Base-by-base conservation (phyloP, 2,329 filamentous ascomycete species). In the Neurospora sp. region DNA sequence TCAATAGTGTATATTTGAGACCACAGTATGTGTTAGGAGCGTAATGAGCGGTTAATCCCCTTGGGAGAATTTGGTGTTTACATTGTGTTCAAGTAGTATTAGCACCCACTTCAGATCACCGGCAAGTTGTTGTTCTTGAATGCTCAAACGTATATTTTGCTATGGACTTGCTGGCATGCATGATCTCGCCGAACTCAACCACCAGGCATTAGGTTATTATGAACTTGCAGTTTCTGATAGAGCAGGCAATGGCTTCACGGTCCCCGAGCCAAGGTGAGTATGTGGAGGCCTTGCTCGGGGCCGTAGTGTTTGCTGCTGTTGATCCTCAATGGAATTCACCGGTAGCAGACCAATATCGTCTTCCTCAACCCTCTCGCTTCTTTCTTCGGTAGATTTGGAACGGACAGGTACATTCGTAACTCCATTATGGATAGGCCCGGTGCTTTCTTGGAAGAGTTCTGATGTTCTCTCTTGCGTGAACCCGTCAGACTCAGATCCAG, bases 161-260 rank as follows among this genome's bases (percentile, higher is more conserved):
- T 68, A 68, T 46, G 15, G 23, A 36, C 28, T 62, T 15, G 52
- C 13, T 62, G 15, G 3, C 52, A 36, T 62, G 52, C 23, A 62
- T 36, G 15, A 36, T 62, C 15, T 5, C 3, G 52, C 7, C 10
- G 7, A 62, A 62, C 7, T 10, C 8, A 17, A 62, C 28, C 28
- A 62, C 23, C 52, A 62, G 7, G 11, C 23, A 62, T 58, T 19
- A 68, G 39, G 42, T 15, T 15, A 52, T 13, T 36, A 33, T 75
- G 66, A 76, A 73, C 74, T 76, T 8, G 78, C 74, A 69, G 77
- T 76, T 72, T 80, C 78, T 4, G 79, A 78, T 23, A 80, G 68
- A 62, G 79, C 78, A 8, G 79, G 79, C 7, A 80, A 70, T 39
- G 78, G 78, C 66, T 80, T 80, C 66, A 62, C 52, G 15, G 52